Base-by-base conservation (phyloP, 805 yeast genomes). In the Kuraishia molischiana region DNA sequence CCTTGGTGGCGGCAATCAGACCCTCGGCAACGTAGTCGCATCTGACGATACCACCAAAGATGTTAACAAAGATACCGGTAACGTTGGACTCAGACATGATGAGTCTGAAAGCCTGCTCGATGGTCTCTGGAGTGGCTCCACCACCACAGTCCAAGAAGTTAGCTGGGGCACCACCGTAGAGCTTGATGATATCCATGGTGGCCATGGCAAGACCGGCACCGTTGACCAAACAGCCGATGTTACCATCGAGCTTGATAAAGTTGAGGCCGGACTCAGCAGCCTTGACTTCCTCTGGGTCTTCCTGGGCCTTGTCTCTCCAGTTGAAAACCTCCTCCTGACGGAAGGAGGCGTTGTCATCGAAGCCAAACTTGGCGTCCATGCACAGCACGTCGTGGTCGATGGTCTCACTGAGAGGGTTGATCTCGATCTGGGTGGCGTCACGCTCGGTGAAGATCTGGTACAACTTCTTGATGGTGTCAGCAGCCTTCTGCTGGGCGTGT, bases 201-300 rank as follows among this genome's bases (percentile, higher is more conserved):
- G 99, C 99, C 99, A 92, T 92, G 55, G 99, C 99, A 61, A 92
- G 77, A 65, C 99, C 99, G 42, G 99, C 99, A 72, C 99, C 99
- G 66, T 92, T 92, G 62, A 92, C 99, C 46, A 92, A 74, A 72
- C 96, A 90, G 54, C 98, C 99, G 58, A 92, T 90, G 74, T 87
- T 85, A 66, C 99, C 99, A 59, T 90, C 94, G 59, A 92, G 79
- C 72, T 92, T 92, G 71, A 92, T 94, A 65, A 90, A 92, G 72
- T 92, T 92, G 57, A 92, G 77, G 54, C 87, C 92, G 56, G 77
- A 82, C 63, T 85, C 67, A 54, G 92, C 71, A 45, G 98, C 99
- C 62, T 75, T 81, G 51, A 86, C 86, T 69, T 90, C 98, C 65
- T 90, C 92, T 37, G 96, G 89, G 66, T 92, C 97, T 72, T 92